Evolutionary conservation across 768 basidiomycete species (phyloP).

Genomic region (Mycena vitilis): DNA sequence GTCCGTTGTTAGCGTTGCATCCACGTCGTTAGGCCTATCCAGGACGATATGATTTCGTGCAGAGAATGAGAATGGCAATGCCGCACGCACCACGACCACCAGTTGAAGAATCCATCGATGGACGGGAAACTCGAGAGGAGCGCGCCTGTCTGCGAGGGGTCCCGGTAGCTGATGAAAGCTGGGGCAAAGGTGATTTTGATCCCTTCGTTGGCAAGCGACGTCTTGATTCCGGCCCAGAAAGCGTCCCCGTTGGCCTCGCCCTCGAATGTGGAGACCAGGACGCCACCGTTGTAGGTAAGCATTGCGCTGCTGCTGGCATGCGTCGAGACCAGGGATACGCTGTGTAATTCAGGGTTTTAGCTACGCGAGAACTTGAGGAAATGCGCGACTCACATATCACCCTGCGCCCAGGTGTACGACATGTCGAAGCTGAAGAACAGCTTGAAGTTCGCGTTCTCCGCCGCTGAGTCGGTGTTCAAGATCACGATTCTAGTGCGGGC

Average conservation of each 20-base stretch:
- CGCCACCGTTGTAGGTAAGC: conserved; percentile 40
- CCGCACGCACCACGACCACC: conserved; percentile 46
- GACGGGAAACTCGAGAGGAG: conserved; percentile 42
- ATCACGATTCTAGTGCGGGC: background rate
- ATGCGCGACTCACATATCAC: conserved; percentile 28
- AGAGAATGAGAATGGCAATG: no score
- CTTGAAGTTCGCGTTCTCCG: conserved; percentile 48
- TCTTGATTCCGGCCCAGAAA: conserved; percentile 38
- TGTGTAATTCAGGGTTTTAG: background rate
- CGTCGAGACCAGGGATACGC: conserved; percentile 39
- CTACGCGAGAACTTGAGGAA: no score
- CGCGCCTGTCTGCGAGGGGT: conserved; percentile 35
- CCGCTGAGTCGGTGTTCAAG: conserved; percentile 32
- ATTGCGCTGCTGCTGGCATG: conserved; percentile 46
- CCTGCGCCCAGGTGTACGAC: conserved; percentile 38
- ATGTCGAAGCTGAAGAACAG: conserved; percentile 53
- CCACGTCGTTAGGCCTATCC: conserved; percentile 39
- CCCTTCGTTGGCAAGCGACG: conserved; percentile 34
- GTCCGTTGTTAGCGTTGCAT: conserved; percentile 38
- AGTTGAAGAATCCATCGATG: conserved; percentile 48
- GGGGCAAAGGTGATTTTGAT: conserved; percentile 47
- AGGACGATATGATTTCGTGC: no score
- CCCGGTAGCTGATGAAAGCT: conserved; percentile 44
- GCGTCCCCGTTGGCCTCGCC: conserved; percentile 49
- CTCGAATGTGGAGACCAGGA: conserved; percentile 51